A percentile compares a stretch with the other conserved stretches of the same genome.
phyloP scores from a whole-genome alignment of 148 eudicot species.

The Nepenthes mirabilis region DNA sequence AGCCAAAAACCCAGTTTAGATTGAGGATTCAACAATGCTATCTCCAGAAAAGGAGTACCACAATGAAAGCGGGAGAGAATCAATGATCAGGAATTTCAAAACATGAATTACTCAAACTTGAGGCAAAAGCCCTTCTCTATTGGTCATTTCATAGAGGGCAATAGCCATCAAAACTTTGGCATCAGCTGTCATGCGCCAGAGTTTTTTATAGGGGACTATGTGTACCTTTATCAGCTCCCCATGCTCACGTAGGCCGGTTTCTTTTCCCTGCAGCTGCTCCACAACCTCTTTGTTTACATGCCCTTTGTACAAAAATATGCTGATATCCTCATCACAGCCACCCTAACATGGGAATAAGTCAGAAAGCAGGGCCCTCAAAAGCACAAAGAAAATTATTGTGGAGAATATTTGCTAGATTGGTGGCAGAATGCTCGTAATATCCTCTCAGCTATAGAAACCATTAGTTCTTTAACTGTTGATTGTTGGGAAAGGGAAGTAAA shows the following conservation, averaged over 20 bases:
- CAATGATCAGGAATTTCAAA: neutral
- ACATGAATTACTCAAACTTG: constrained; percentile 1
- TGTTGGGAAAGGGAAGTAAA: too few relatives aligned
- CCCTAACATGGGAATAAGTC: constrained; percentile 31
- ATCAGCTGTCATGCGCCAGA: constrained; percentile 84
- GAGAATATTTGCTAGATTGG: too few relatives aligned
- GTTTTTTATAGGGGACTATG: constrained; percentile 62
- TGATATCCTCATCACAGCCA: constrained; percentile 87
- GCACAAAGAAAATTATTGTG: too few relatives aligned
- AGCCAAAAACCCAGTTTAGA: too few relatives aligned
- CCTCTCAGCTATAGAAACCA: too few relatives aligned
- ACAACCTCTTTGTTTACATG: constrained; percentile 51
- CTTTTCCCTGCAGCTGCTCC: constrained; percentile 63
- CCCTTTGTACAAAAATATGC: constrained; percentile 61
- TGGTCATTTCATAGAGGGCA: constrained; percentile 90
- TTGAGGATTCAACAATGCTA: too few relatives aligned
- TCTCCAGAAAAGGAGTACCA: neutral
- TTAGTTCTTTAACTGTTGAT: too few relatives aligned
- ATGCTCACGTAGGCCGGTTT: constrained; percentile 74
- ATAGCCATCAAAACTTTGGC: constrained; percentile 81
- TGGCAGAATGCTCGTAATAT: too few relatives aligned
- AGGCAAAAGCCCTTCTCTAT: constrained; percentile 51
- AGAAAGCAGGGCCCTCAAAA: neutral
- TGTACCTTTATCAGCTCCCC: constrained; percentile 84
- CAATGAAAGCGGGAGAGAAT: neutral